Conservation (phyloP, 495 filamentous ascomycete species). For the Penicillium goetzii region DNA sequence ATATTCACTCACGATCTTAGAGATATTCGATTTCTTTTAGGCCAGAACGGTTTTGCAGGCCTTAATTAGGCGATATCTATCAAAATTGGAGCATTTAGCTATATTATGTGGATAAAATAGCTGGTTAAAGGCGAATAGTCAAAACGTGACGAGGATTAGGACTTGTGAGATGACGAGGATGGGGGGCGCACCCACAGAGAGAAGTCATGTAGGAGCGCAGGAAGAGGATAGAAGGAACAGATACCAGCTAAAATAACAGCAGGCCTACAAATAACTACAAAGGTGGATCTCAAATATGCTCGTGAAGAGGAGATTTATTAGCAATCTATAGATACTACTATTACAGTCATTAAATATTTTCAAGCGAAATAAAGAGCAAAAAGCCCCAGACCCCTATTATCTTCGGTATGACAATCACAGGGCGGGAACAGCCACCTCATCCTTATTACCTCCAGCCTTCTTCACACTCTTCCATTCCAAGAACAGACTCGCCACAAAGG, state of each 20-base stretch:
- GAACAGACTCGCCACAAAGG: slow-evolving; percentile 44
- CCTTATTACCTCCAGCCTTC: slow-evolving; percentile 24
- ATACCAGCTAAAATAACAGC: background rate
- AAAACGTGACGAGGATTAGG: too few species aligned
- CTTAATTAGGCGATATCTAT: too few species aligned
- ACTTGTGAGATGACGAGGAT: too few species aligned
- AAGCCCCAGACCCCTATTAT: background rate
- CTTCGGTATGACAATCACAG: slow-evolving; percentile 10
- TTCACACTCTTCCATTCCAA: slow-evolving; percentile 58
- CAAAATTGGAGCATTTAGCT: too few species aligned
- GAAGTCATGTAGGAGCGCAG: too few species aligned
- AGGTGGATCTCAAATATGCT: background rate
- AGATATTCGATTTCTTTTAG: too few species aligned
- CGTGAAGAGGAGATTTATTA: slow-evolving; percentile 6
- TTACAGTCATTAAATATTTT: slow-evolving; percentile 3
- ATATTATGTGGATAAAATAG: too few species aligned
- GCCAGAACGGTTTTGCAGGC: too few species aligned
- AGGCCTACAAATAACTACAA: background rate
- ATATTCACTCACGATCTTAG: too few species aligned
- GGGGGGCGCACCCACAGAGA: too few species aligned
- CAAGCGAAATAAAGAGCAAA: background rate
- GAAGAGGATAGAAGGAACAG: too few species aligned
- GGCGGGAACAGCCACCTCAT: slow-evolving; percentile 22
- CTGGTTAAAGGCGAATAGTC: too few species aligned
- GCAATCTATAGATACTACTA: background rate